Conservation (phyloP, 495 filamentous ascomycete species). For the Penicillium cinerascens region DNA sequence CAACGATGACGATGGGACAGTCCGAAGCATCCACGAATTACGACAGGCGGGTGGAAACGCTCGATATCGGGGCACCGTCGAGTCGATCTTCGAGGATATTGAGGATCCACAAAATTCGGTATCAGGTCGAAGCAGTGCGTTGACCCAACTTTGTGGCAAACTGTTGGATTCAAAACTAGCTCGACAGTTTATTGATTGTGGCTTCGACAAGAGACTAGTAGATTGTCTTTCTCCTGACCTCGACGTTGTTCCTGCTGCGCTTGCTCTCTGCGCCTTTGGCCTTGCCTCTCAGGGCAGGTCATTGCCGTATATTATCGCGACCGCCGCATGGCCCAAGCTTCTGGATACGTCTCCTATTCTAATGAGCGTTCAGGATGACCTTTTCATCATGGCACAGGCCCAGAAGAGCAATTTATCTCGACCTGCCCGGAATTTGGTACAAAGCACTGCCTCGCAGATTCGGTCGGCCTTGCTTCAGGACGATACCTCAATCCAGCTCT, state of each 20-base stretch:
- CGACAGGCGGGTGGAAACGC: slow-evolving; percentile 81
- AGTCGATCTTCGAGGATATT: slow-evolving; percentile 81
- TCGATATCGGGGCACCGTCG: slow-evolving; percentile 74
- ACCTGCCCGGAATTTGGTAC: slow-evolving; percentile 27
- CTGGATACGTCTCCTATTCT: slow-evolving; percentile 25
- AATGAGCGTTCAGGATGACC: slow-evolving; percentile 26
- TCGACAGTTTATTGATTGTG: slow-evolving; percentile 71
- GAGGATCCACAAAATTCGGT: slow-evolving; percentile 51
- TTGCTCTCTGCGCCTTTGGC: slow-evolving; percentile 33
- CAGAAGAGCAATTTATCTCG: slow-evolving; percentile 26
- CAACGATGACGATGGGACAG: slow-evolving; percentile 49
- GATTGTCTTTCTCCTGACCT: slow-evolving; percentile 24
- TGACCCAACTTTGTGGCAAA: slow-evolving; percentile 71
- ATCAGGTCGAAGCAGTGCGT: slow-evolving; percentile 47
- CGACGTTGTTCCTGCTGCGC: slow-evolving; percentile 30
- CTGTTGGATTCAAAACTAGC: slow-evolving; percentile 62
- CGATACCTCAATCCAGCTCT: slow-evolving; percentile 15
- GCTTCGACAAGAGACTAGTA: slow-evolving; percentile 66
- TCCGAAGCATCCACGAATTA: slow-evolving; percentile 87
- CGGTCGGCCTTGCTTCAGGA: slow-evolving; percentile 22
- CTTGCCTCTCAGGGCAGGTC: slow-evolving; percentile 23
- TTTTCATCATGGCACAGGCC: slow-evolving; percentile 17
- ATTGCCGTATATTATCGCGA: slow-evolving; percentile 26
- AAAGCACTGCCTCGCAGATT: slow-evolving; percentile 20
- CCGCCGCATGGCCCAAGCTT: slow-evolving; percentile 33